Evolutionary conservation across 768 basidiomycete species (phyloP).

Genomic region (Dacryopinax spathularia): DNA sequence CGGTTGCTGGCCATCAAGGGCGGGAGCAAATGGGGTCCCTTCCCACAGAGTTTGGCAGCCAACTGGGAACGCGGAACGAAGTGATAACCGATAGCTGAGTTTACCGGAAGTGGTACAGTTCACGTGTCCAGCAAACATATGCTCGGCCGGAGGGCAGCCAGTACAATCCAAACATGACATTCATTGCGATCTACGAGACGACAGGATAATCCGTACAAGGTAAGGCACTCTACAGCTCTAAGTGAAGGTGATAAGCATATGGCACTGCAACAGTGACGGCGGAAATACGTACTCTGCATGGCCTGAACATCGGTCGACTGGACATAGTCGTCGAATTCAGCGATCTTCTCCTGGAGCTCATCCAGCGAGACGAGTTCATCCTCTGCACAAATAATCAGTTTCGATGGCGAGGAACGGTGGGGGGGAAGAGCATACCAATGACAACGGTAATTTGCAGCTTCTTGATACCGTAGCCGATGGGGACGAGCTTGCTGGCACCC

Average conservation of each 20-base stretch:
- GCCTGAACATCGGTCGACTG: slow-evolving; percentile 86
- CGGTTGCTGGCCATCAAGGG: no score
- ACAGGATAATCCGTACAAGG: not conserved
- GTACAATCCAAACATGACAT: not conserved
- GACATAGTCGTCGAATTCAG: slow-evolving; percentile 72
- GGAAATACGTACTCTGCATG: slow-evolving; percentile 62
- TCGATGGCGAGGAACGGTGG: slow-evolving; percentile 36
- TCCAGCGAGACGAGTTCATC: slow-evolving; percentile 88
- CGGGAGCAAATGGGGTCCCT: no score
- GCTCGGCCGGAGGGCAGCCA: no score
- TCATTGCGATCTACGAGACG: not conserved
- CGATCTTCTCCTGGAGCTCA: slow-evolving; percentile 82
- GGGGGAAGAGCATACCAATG: slow-evolving; percentile 26
- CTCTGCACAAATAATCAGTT: slow-evolving; percentile 37
- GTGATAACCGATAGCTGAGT: no score
- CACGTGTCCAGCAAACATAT: no score
- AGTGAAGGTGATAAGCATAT: not conserved
- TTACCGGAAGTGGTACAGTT: no score
- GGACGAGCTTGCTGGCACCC: slow-evolving; percentile 85
- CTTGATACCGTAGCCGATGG: slow-evolving; percentile 85
- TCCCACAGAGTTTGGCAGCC: no score
- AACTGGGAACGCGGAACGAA: no score
- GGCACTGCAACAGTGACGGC: not conserved
- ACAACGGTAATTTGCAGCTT: slow-evolving; percentile 68
- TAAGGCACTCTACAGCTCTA: not conserved